Conservation (phyloP, 306 rosid species). For the Malus sieversii region DNA sequence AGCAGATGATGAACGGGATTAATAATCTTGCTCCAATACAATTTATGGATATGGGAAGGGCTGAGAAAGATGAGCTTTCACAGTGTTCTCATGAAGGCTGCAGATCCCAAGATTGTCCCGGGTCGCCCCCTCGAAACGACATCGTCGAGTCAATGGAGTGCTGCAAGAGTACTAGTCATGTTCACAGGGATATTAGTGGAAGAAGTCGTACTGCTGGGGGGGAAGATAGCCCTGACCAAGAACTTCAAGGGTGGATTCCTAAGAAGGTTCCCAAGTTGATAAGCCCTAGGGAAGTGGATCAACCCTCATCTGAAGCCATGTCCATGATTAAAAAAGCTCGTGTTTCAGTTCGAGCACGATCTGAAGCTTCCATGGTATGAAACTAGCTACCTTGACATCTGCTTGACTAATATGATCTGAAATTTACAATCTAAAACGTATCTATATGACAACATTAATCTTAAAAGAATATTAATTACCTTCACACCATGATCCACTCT, state of each 20-base stretch:
- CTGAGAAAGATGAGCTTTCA: constrained; percentile 19
- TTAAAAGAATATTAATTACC: background rate
- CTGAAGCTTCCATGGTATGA: constrained; percentile 52
- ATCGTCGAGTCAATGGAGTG: constrained; percentile 26
- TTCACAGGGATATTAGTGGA: constrained; percentile 5
- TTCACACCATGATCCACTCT: background rate
- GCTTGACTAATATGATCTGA: background rate
- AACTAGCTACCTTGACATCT: background rate
- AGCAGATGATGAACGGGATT: constrained; percentile 15
- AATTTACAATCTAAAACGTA: background rate
- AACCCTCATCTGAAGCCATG: constrained; percentile 32
- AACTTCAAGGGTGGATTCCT: constrained; percentile 19
- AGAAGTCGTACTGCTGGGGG: constrained; percentile 1
- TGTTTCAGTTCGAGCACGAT: constrained; percentile 52
- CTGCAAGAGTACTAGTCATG: background rate
- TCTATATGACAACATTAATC: background rate
- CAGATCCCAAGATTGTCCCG: constrained; percentile 9
- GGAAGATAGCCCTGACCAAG: constrained; percentile 9
- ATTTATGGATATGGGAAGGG: constrained; percentile 29
- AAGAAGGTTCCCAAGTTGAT: constrained; percentile 31
- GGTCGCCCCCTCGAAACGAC: constrained; percentile 15
- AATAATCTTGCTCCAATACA: constrained; percentile 10
- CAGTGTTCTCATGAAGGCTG: constrained; percentile 20
- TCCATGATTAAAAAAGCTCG: constrained; percentile 58
- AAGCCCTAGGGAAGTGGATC: constrained; percentile 19